Conservation (phyloP, 805 yeast species). For the Saturnispora gosingensis region DNA sequence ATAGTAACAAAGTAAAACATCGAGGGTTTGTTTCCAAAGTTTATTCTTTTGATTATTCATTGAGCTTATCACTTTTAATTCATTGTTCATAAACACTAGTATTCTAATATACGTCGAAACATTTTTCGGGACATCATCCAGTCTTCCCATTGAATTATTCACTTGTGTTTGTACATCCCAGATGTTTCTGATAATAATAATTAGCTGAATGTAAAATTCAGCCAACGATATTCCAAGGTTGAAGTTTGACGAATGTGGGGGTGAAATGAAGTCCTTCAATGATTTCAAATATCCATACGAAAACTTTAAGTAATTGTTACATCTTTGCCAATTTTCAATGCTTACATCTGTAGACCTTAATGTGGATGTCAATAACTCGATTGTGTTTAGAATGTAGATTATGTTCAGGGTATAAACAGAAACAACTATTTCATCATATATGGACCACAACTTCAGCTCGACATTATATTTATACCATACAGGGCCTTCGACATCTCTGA, state of each 20-base stretch:
- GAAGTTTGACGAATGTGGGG: slow-evolving; percentile 5
- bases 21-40: slow-evolving; percentile 11
- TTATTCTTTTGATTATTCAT: not conserved
- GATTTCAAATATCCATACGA: slow-evolving; percentile 16
- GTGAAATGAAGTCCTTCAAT: slow-evolving; percentile 10
- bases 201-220: slow-evolving; percentile 16
- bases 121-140: slow-evolving; percentile 20
- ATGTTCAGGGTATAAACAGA: slow-evolving; percentile 14
- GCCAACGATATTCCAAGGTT: slow-evolving; percentile 14
- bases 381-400: slow-evolving; percentile 14
- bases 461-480: slow-evolving; percentile 15
- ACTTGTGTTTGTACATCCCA: slow-evolving; percentile 14
- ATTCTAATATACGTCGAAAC: slow-evolving; percentile 16
- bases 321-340: slow-evolving; percentile 17
- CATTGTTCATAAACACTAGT: slow-evolving; percentile 14
- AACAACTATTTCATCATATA: slow-evolving; percentile 20
- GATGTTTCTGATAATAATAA: slow-evolving; percentile 19
- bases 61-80: not conserved
- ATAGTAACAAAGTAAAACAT: slow-evolving; percentile 21
- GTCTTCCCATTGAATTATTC: slow-evolving; percentile 17
- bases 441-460: not conserved
- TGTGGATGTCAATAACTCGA: slow-evolving; percentile 12
- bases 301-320: slow-evolving; percentile 16
- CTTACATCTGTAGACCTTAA: slow-evolving; percentile 1
- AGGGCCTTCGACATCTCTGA: not conserved